Evolutionary conservation across 2,329 filamentous ascomycete genomes (phyloP).

Genomic region (Eutypella sp.): DNA sequence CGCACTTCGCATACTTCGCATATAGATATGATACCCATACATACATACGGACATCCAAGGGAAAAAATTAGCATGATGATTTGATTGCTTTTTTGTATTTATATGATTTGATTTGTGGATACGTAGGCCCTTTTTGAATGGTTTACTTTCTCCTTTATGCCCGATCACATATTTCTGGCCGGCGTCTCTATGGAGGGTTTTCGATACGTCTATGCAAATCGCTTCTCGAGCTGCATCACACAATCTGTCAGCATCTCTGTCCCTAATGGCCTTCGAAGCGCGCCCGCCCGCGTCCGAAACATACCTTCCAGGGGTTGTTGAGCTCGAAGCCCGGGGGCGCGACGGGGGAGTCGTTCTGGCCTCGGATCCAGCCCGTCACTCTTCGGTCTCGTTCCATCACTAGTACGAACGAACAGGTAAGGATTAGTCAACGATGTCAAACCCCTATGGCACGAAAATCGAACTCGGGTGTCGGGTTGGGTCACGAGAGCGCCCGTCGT

Average conservation of each 20-base stretch:
- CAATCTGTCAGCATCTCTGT: slow-evolving; percentile 14
- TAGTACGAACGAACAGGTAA: slow-evolving; percentile 25
- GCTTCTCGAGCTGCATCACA: slow-evolving; percentile 45
- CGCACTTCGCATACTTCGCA: slow-evolving; percentile 3
- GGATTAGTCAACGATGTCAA: no score
- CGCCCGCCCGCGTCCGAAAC: slow-evolving; percentile 15
- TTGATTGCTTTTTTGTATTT: slow-evolving; percentile 8
- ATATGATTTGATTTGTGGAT: slow-evolving; percentile 15
- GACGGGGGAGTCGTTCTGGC: slow-evolving; percentile 50
- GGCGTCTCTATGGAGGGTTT: no score
- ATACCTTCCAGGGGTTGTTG: slow-evolving; percentile 61
- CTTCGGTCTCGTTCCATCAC: slow-evolving; percentile 63
- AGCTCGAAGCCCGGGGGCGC: slow-evolving; percentile 58
- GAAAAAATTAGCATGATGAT: slow-evolving; percentile 2
- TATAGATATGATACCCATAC: slow-evolving; percentile 21
- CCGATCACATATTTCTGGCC: no score
- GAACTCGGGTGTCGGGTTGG: no score
- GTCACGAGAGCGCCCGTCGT: no score
- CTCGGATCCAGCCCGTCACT: slow-evolving; percentile 54
- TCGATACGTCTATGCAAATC: slow-evolving; percentile 45
- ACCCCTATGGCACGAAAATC: no score
- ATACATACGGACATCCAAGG: background rate
- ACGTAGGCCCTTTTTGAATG: slow-evolving; percentile 17
- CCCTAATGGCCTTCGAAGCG: background rate
- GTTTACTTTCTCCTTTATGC: no score